Percentiles rank a stretch among this genome's conserved stretches.
phyloP scores from a whole-genome alignment of 805 yeast species.

The Metschnikowia orientalis region DNA sequence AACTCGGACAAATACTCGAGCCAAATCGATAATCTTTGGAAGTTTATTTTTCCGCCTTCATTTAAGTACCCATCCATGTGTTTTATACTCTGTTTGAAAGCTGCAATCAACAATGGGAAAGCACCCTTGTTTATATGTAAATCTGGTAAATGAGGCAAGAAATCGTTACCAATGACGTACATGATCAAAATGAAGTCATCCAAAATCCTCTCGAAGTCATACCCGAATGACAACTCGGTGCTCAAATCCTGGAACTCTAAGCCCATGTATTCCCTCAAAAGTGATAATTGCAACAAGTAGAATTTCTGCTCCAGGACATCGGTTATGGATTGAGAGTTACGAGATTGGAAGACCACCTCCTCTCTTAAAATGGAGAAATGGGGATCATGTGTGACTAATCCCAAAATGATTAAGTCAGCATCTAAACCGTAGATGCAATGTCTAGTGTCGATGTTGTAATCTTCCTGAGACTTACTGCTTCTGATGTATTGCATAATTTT shows the following conservation, averaged over 20 bases:
- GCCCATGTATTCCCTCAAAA: constrained; percentile 86
- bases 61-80: constrained; percentile 80
- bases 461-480: constrained; percentile 65
- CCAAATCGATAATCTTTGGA: constrained; percentile 70
- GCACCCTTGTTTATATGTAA: constrained; percentile 93
- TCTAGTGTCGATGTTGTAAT: constrained; percentile 73
- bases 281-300: constrained; percentile 74
- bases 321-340: constrained; percentile 30
- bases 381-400: constrained; percentile 89
- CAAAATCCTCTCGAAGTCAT: constrained; percentile 79
- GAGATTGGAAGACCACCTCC: constrained; percentile 83
- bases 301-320: constrained; percentile 76
- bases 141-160: constrained; percentile 94
- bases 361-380: constrained; percentile 92
- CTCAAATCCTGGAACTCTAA: constrained; percentile 75
- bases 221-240: constrained; percentile 59
- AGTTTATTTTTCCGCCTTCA: constrained; percentile 75
- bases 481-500: constrained; percentile 93
- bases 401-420: constrained; percentile 93
- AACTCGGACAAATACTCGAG: constrained; percentile 69
- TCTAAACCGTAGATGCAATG: constrained; percentile 95
- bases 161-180: constrained; percentile 97
- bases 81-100: constrained; percentile 77
- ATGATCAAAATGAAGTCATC: constrained; percentile 91
- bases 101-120: constrained; percentile 82